These are phyloP conservation scores for Mayamaea pseudoterrestris DNA, from an alignment of 108 stramenopile genomes.

Conservation along the genomic window DNA sequence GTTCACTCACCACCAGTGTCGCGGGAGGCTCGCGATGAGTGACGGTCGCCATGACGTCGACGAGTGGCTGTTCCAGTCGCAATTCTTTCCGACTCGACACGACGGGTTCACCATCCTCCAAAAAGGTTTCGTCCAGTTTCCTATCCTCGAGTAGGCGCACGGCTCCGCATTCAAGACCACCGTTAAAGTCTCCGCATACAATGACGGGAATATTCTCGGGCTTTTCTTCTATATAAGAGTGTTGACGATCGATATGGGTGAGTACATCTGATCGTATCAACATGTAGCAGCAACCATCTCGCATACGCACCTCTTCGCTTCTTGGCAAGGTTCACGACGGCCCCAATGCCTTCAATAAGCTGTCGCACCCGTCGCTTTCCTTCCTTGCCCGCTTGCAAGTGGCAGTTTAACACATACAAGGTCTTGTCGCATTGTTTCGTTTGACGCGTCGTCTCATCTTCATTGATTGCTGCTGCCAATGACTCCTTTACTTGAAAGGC, in stretches of 20 bases:
- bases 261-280: background rate
- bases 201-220: conserved; percentile 38
- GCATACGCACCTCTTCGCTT: conserved; percentile 32
- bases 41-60: conserved; percentile 26
- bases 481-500: conserved; percentile 31
- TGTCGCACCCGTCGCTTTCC: conserved; percentile 75
- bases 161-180: conserved; percentile 67
- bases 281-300: background rate
- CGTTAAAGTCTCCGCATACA: conserved; percentile 88
- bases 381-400: conserved; percentile 82
- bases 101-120: conserved; percentile 69
- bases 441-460: background rate
- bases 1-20: conserved; percentile 70
- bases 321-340: conserved; percentile 57
- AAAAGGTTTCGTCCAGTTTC: conserved; percentile 44
- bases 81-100: conserved; percentile 46
- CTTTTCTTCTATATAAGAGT: conserved; percentile 6
- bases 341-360: conserved; percentile 64
- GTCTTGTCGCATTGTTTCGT: too few species aligned
- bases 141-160: conserved; percentile 66
- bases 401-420: conserved; percentile 83
- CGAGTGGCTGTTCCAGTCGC: conserved; percentile 35
- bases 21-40: conserved; percentile 28
- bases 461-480: background rate
- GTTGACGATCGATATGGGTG: background rate